phyloP scores from a whole-genome alignment of 2,329 filamentous ascomycete genomes.

The Sarocladium brachiariae region DNA sequence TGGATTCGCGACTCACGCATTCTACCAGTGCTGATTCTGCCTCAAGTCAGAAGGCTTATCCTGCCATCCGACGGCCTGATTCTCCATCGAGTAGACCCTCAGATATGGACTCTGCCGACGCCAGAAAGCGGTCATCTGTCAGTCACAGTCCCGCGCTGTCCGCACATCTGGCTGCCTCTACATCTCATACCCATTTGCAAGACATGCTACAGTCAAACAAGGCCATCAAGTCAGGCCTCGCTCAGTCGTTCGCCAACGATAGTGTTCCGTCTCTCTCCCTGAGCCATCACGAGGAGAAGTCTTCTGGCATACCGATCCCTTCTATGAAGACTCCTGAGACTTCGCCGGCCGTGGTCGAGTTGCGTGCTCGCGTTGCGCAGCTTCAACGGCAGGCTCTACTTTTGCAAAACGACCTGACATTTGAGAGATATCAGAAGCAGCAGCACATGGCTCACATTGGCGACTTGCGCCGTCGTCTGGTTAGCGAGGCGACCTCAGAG shows the following conservation, averaged over 20 bases:
- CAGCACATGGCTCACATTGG: conserved; percentile 79
- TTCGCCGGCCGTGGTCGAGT: conserved; percentile 23
- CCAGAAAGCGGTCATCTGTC: conserved; percentile 13
- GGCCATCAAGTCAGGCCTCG: conserved; percentile 46
- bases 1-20: conserved; percentile 41
- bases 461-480: conserved; percentile 65
- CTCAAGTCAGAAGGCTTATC: conserved; percentile 20
- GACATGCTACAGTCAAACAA: conserved; percentile 56
- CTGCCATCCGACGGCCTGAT: conserved; percentile 19
- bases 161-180: conserved; percentile 38
- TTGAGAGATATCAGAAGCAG: conserved; percentile 76
- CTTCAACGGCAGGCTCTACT: conserved; percentile 70
- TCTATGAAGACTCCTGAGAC: conserved; percentile 12
- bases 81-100: conserved; percentile 49
- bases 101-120: conserved; percentile 38
- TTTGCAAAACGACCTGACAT: conserved; percentile 72
- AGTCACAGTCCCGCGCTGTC: conserved; percentile 26
- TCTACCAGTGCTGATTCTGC: conserved; percentile 41
- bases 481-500: conserved; percentile 70
- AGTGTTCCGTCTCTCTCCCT: conserved; percentile 48
- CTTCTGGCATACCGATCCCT: neutral
- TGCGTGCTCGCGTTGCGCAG: conserved; percentile 39
- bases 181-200: conserved; percentile 49
- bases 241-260: conserved; percentile 50
- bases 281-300: conserved; percentile 42